These are phyloP conservation scores for Dothistroma septosporum DNA, from an alignment of 2,329 filamentous ascomycete genomes.

Conservation along the genomic window DNA sequence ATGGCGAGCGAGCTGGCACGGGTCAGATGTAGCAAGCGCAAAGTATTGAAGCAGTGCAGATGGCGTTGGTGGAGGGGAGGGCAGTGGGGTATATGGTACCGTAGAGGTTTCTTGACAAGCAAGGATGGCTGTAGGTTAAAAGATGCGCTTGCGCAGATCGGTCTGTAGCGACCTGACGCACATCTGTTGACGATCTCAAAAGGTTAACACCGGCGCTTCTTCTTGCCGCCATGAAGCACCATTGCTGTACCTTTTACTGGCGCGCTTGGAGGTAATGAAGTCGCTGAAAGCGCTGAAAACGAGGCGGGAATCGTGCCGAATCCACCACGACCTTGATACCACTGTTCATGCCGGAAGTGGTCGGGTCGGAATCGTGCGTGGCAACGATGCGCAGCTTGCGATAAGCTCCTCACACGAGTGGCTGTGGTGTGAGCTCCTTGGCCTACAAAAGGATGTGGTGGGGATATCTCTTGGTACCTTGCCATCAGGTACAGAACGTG, in stretches of 20 bases:
- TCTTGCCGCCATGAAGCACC: background rate
- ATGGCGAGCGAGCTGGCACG: slow-evolving; percentile 2
- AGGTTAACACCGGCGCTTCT: background rate
- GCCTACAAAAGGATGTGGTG: slow-evolving; percentile 10
- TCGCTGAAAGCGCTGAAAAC: background rate
- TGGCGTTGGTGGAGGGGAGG: slow-evolving; percentile 11
- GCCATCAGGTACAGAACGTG: slow-evolving; percentile 20
- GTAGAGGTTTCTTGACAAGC: slow-evolving; percentile 6
- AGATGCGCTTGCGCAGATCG: slow-evolving; percentile 15
- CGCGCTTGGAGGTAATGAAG: background rate
- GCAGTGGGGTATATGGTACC: slow-evolving; percentile 11
- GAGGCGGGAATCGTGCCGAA: background rate
- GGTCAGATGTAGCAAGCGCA: slow-evolving; percentile 9
- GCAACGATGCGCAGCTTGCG: slow-evolving; percentile 6
- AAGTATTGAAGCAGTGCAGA: slow-evolving; percentile 3
- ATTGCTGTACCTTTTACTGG: background rate
- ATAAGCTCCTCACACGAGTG: slow-evolving; percentile 5
- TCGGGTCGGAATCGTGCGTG: slow-evolving; percentile 10
- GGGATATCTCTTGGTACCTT: slow-evolving; percentile 17
- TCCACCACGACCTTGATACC: background rate
- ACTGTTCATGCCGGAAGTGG: slow-evolving; percentile 8
- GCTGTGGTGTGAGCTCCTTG: slow-evolving; percentile 1
- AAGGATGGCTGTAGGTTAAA: slow-evolving; percentile 18
- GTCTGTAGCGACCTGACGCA: slow-evolving; percentile 8
- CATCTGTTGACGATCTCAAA: slow-evolving; percentile 4